Percentiles rank a stretch among this genome's conserved stretches.
These are phyloP conservation scores for Gaertneriomyces semiglobifer DNA, from an alignment of 192 early-diverging fungal species.

Conservation along the genomic window DNA sequence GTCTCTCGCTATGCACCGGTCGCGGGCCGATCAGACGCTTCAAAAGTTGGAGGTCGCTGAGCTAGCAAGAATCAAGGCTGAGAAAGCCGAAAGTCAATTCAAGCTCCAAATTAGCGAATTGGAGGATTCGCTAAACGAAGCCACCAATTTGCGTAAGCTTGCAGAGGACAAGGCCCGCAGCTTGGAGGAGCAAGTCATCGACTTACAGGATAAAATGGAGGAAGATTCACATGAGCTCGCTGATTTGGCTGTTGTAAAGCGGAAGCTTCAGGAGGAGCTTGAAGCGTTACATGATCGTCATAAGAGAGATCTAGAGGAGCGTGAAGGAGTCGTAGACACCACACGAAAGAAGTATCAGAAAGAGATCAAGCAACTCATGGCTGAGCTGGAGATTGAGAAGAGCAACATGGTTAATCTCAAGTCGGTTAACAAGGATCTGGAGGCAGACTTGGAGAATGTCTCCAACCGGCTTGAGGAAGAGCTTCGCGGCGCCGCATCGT, in stretches of 20 bases:
- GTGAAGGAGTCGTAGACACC: constrained; percentile 66
- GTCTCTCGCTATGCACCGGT: constrained; percentile 50
- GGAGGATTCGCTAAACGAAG: constrained; percentile 63
- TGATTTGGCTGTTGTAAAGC: constrained; percentile 67
- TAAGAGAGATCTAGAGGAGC: constrained; percentile 71
- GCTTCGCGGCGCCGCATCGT: constrained; percentile 57
- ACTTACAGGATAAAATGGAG: constrained; percentile 73
- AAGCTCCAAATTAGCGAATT: constrained; percentile 67
- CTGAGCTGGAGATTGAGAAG: constrained; percentile 76
- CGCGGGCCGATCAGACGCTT: constrained; percentile 51
- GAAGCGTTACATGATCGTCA: constrained; percentile 65
- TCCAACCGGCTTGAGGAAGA: constrained; percentile 66
- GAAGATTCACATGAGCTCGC: constrained; percentile 67
- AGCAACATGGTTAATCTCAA: constrained; percentile 56
- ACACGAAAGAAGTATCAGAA: constrained; percentile 79
- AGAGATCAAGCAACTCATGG: constrained; percentile 74
- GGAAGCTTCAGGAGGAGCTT: constrained; percentile 76
- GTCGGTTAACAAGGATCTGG: constrained; percentile 67
- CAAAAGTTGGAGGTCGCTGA: constrained; percentile 65
- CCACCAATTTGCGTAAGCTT: constrained; percentile 53
- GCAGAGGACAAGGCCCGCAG: constrained; percentile 62
- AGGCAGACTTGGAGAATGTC: constrained; percentile 60
- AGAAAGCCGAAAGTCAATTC: constrained; percentile 66
- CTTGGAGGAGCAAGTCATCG: constrained; percentile 68
- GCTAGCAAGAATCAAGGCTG: constrained; percentile 67